Percentiles rank a stretch among this genome's conserved stretches.
These are phyloP conservation scores for Amauroascus verrucosus DNA, from an alignment of 2,329 filamentous ascomycete genomes.

Conservation along the genomic window DNA sequence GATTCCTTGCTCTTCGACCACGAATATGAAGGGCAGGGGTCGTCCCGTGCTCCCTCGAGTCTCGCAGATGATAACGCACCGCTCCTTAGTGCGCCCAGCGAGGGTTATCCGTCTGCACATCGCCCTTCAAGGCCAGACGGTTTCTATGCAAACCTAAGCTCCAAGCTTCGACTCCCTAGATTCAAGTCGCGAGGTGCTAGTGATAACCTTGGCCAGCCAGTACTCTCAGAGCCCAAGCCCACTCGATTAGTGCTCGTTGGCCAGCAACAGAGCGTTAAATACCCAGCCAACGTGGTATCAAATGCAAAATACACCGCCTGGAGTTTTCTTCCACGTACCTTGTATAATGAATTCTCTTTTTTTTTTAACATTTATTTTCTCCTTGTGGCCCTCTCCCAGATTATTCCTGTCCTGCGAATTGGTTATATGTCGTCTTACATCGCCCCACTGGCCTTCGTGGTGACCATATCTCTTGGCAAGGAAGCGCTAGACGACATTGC, in stretches of 20 bases:
- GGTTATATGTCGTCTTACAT: slow-evolving; percentile 93
- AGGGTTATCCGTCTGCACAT: slow-evolving; percentile 29
- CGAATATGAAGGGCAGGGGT: slow-evolving; percentile 45
- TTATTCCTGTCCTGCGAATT: slow-evolving; percentile 78
- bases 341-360: slow-evolving; percentile 99
- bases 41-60: slow-evolving; percentile 50
- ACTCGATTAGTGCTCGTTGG: slow-evolving; percentile 70
- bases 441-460: slow-evolving; percentile 81
- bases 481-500: slow-evolving; percentile 92
- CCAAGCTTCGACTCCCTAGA: slow-evolving; percentile 54
- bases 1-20: slow-evolving; percentile 56
- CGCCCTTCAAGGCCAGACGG: slow-evolving; percentile 27
- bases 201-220: slow-evolving; percentile 16
- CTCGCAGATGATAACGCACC: slow-evolving; percentile 61
- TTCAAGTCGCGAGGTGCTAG: slow-evolving; percentile 37
- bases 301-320: slow-evolving; percentile 96
- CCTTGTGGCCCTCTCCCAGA: slow-evolving; percentile 85
- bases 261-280: slow-evolving; percentile 59
- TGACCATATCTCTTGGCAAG: slow-evolving; percentile 86
- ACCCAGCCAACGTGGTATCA: slow-evolving; percentile 82
- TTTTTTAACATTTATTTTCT: slow-evolving; percentile 99
- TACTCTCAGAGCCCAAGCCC: slow-evolving; percentile 34
- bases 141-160: slow-evolving; percentile 41
- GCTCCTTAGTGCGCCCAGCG: slow-evolving; percentile 46
- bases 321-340: slow-evolving; percentile 83